A percentile compares a stretch with the other conserved stretches of the same genome.
phyloP scores from a whole-genome alignment of 1,284 basidiomycete genomes.

The Cutaneotrichosporon sp. region DNA sequence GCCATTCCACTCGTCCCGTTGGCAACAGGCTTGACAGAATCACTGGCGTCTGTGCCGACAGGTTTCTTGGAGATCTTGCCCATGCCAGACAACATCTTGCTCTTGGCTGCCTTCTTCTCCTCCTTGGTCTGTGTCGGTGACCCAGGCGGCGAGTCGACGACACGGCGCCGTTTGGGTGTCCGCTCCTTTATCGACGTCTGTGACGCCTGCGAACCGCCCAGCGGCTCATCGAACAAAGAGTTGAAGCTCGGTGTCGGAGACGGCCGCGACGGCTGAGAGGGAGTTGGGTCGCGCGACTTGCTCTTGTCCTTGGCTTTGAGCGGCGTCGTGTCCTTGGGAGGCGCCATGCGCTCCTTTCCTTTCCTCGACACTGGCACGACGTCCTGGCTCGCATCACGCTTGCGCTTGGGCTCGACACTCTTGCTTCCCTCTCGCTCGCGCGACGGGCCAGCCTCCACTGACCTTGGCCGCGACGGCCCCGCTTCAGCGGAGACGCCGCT shows the following conservation, averaged over 20 bases:
- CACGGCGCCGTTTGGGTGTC: not conserved
- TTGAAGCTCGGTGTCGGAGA: slow-evolving; percentile 1
- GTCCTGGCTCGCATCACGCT: not conserved
- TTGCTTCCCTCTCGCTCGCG: not conserved
- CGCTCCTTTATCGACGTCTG: not conserved
- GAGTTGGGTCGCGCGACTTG: not conserved
- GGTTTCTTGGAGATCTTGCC: not conserved
- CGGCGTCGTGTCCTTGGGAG: not conserved
- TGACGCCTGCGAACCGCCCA: not conserved
- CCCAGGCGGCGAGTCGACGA: not conserved
- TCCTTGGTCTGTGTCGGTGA: not conserved
- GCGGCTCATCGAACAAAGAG: slow-evolving; percentile 6
- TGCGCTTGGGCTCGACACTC: not conserved
- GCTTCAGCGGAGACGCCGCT: not conserved
- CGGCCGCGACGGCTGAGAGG: not conserved
- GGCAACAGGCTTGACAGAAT: too few species aligned
- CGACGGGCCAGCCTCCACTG: not conserved
- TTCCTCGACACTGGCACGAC: too few species aligned
- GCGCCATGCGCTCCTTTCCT: too few species aligned
- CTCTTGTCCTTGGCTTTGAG: not conserved
- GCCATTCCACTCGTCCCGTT: not conserved
- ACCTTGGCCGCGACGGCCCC: not conserved
- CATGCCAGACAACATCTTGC: not conserved
- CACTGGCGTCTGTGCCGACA: not conserved
- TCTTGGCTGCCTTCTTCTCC: not conserved